Conservation (phyloP, 345 rosid genomes). For the Salix dunnii region DNA sequence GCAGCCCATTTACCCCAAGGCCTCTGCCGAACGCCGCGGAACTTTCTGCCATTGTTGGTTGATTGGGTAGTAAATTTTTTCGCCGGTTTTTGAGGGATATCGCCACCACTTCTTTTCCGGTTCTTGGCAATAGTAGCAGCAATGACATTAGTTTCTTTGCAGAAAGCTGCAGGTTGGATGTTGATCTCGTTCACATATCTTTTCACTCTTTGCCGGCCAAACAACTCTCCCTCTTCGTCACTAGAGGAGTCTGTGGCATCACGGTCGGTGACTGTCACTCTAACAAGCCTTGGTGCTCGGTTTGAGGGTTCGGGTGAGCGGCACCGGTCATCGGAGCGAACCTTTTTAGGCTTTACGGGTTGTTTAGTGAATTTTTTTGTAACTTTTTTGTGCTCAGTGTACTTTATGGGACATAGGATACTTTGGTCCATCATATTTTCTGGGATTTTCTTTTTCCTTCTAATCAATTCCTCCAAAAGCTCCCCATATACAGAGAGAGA, state of each 20-base stretch:
- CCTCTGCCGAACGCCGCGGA: slow-evolving; percentile 82
- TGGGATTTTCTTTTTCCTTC: background rate
- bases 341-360: slow-evolving; percentile 16
- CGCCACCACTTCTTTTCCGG: slow-evolving; percentile 32
- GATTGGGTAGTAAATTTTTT: background rate
- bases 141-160: slow-evolving; percentile 7
- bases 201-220: slow-evolving; percentile 53
- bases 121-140: background rate
- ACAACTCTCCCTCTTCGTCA: slow-evolving; percentile 58
- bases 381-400: slow-evolving; percentile 55
- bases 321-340: slow-evolving; percentile 5
- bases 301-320: background rate
- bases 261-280: slow-evolving; percentile 60
- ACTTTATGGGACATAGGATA: slow-evolving; percentile 55
- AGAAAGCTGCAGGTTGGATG: slow-evolving; percentile 34
- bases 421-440: slow-evolving; percentile 34
- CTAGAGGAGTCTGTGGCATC: slow-evolving; percentile 94
- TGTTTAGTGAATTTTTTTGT: slow-evolving; percentile 45
- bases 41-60: slow-evolving; percentile 45
- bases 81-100: background rate
- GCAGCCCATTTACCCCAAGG: slow-evolving; percentile 99
- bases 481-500: slow-evolving; percentile 21
- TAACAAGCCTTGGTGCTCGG: slow-evolving; percentile 30
- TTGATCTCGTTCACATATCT: slow-evolving; percentile 69
- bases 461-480: background rate